These are phyloP conservation scores for Endotrypanum monterogeii DNA, from an alignment of 208 protist genomes.

Conservation along the genomic window DNA sequence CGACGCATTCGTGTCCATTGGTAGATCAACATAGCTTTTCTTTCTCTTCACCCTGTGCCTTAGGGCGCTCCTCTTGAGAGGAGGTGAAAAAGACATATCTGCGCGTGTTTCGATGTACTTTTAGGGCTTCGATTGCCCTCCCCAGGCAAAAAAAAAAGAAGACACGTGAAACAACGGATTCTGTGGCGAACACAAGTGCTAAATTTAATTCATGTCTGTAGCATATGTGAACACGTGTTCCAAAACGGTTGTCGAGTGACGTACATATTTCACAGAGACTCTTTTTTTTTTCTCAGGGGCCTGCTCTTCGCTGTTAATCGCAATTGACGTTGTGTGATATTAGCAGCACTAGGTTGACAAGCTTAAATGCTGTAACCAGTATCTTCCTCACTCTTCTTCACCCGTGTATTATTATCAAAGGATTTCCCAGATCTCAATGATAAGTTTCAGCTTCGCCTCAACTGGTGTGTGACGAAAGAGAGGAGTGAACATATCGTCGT, in stretches of 20 bases:
- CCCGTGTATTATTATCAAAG: no score
- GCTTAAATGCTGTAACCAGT: background rate
- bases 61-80: background rate
- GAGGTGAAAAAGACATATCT: background rate
- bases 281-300: background rate
- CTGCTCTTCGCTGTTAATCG: background rate
- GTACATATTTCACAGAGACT: background rate
- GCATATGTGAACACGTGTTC: background rate
- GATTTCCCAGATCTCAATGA: no score
- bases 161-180: background rate
- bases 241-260: no score
- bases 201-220: background rate
- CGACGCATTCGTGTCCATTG: background rate
- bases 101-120: background rate
- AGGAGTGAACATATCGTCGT: background rate
- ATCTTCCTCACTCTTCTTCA: background rate
- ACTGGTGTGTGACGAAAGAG: background rate
- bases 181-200: background rate
- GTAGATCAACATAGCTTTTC: background rate
- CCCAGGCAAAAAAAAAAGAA: background rate
- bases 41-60: background rate
- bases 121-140: background rate
- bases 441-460: no score
- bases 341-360: background rate
- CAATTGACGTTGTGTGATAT: background rate